Base-by-base conservation (phyloP, 306 rosid genomes). In the Pyrus betulifolia region DNA sequence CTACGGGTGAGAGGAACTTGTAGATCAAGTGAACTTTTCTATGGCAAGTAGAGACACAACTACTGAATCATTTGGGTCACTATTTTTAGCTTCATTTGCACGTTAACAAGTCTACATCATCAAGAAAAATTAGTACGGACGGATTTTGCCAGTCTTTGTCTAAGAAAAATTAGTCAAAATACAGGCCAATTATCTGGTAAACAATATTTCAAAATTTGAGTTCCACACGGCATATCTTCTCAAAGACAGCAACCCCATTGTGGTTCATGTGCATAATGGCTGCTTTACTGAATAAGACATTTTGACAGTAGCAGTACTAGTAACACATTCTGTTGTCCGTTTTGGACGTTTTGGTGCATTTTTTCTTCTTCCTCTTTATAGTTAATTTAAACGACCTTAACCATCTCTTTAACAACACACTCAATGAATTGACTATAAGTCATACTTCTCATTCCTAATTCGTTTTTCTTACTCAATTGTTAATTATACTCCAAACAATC, bases 151-250 rank as follows among this genome's bases (percentile, higher is more conserved):
- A 6, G 67, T 67, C 66, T 15, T 66, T 31, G 40, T 67, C 65
- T 7, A 8, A 51, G 42, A 11, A 18, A 59, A 21, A 38, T 38
- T 38, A 46, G 31, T 54, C 71, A 59, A 30, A 59, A 23, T 38
- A 44, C 62, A 54, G 30, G 60, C 17, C 2, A 46, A 42, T n/a
- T 61, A 61, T 77, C 58, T 18, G 54, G 10, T 9, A 22, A 71
- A 14, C 66, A 57, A 46, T 46, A 27, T 35, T 8, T 63, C 72
- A 31, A 70, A 49, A 81, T 73, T 78, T 13, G 74, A 78, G 80
- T 67, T 78, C 82, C 77, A 60, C 79, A 86, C 85, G 87, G 46
- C 85, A 81, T 71, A 70, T 75, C 75, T 58, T 63, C 21, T 28
- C 22, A 23, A 49, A 59, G 21, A 52, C 23, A 67, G 66, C 51